A percentile compares a stretch with the other conserved stretches of the same genome.
phyloP scores from a whole-genome alignment of 2,329 filamentous ascomycete species.

The Thermomyces lanuginosus region DNA sequence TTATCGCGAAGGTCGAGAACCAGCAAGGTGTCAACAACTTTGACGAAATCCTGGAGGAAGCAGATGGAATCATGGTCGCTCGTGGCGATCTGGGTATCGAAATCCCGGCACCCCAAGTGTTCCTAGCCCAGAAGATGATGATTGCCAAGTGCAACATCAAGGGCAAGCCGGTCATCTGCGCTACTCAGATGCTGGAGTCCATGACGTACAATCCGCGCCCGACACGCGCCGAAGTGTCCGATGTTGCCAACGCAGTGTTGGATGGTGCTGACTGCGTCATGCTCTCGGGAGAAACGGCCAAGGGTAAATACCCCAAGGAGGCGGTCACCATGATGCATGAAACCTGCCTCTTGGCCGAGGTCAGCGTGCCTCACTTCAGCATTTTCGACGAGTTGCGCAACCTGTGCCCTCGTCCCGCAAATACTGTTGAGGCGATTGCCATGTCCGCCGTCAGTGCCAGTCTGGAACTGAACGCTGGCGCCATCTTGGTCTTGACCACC shows the following conservation, averaged over 20 bases:
- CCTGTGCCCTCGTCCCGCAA: slow-evolving; percentile 66
- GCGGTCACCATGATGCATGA: slow-evolving; percentile 97
- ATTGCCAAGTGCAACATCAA: slow-evolving; percentile 99
- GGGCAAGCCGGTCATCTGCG: slow-evolving; percentile 97
- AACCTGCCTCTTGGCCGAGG: slow-evolving; percentile 89
- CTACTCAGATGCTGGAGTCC: slow-evolving; percentile 98
- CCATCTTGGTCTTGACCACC: slow-evolving; percentile 90
- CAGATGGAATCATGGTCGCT: slow-evolving; percentile 98
- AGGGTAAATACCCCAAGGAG: slow-evolving; percentile 85
- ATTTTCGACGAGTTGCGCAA: slow-evolving; percentile 91
- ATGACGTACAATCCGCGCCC: slow-evolving; percentile 99
- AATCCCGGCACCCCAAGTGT: slow-evolving; percentile 95
- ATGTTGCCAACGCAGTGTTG: slow-evolving; percentile 94
- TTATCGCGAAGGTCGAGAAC: slow-evolving; percentile 99
- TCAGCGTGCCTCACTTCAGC: slow-evolving; percentile 90
- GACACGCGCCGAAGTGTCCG: slow-evolving; percentile 93
- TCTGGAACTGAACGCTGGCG: slow-evolving; percentile 88
- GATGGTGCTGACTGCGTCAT: slow-evolving; percentile 99
- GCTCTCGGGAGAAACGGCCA: slow-evolving; percentile 97
- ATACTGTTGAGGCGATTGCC: slow-evolving; percentile 81
- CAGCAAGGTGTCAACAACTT: slow-evolving; percentile 99
- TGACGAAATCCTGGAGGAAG: slow-evolving; percentile 85
- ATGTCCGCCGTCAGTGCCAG: slow-evolving; percentile 94
- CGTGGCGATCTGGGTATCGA: slow-evolving; percentile 97
- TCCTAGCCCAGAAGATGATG: slow-evolving; percentile 99